Percentiles rank a stretch among this genome's conserved stretches.
Conservation (phyloP, 2,329 filamentous ascomycete genomes). For the Aphanocladium album region DNA sequence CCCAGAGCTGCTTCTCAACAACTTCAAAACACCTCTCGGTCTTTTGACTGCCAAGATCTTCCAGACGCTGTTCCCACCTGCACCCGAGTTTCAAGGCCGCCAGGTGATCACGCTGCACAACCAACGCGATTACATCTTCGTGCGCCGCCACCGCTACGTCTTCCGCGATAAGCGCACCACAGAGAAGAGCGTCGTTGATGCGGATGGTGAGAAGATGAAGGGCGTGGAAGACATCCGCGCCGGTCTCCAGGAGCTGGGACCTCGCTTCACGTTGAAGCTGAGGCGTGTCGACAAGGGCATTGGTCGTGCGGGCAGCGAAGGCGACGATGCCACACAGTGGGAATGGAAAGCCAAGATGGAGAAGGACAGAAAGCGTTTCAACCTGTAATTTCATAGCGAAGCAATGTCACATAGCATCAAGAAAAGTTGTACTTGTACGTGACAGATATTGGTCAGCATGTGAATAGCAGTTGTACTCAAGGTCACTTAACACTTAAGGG, state of each 20-base stretch:
- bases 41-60: conserved; percentile 83
- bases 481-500: no score
- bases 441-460: background rate
- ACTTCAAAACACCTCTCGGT: conserved; percentile 90
- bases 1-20: conserved; percentile 86
- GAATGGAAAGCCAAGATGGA: conserved; percentile 96
- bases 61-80: conserved; percentile 54
- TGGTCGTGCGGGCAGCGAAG: conserved; percentile 59
- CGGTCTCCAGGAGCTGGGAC: conserved; percentile 85
- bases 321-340: conserved; percentile 80
- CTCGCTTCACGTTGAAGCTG: conserved; percentile 71
- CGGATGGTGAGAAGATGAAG: conserved; percentile 76
- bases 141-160: conserved; percentile 83
- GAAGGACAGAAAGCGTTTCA: conserved; percentile 89
- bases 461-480: no score
- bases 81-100: conserved; percentile 77
- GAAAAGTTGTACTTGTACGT: background rate
- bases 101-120: conserved; percentile 93
- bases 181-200: conserved; percentile 78
- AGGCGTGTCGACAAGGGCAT: conserved; percentile 89
- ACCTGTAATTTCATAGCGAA: conserved; percentile 53
- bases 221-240: conserved; percentile 82
- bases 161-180: conserved; percentile 84
- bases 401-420: background rate
- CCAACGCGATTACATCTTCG: conserved; percentile 93